Conservation (phyloP, 1,139 yeast genomes). For the Trichomonascaceae sp. region DNA sequence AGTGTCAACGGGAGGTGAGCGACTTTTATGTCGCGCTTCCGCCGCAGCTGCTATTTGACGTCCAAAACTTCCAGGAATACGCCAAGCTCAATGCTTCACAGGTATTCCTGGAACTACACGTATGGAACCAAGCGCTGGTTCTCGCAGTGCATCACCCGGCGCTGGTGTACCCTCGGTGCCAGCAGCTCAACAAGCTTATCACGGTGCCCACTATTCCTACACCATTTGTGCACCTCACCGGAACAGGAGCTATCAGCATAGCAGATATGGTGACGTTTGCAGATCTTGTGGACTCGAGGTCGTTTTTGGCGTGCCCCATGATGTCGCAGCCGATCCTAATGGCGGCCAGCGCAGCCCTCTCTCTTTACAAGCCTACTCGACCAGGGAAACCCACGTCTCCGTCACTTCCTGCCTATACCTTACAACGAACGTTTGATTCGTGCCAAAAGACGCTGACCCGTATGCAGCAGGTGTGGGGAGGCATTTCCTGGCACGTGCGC, state of each 20-base stretch:
- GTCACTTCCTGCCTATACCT: slow-evolving; percentile 13
- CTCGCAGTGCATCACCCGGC: slow-evolving; percentile 19
- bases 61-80: slow-evolving; percentile 17
- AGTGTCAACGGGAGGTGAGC: slow-evolving; percentile 15
- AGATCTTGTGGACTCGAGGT: slow-evolving; percentile 17
- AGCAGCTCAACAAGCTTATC: slow-evolving; percentile 7
- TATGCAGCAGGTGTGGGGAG: slow-evolving; percentile 17
- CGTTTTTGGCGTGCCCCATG: slow-evolving; percentile 18
- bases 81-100: slow-evolving; percentile 15
- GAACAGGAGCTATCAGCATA: slow-evolving; percentile 20
- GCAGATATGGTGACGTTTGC: slow-evolving; percentile 21
- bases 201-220: too few relatives aligned
- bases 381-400: slow-evolving; percentile 9
- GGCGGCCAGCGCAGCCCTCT: slow-evolving; percentile 19
- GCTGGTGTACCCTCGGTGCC: slow-evolving; percentile 14
- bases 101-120: slow-evolving; percentile 16
- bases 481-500: slow-evolving; percentile 18
- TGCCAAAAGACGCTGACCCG: slow-evolving; percentile 15
- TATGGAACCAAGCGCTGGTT: slow-evolving; percentile 20
- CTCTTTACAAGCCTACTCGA: slow-evolving; percentile 14
- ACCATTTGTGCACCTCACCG: slow-evolving; percentile 16
- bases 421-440: slow-evolving; percentile 15
- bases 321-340: slow-evolving; percentile 18
- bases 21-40: slow-evolving; percentile 17
- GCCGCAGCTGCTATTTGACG: slow-evolving; percentile 17